Percentiles rank a stretch among this genome's conserved stretches.
phyloP scores from a whole-genome alignment of 1,139 yeast genomes.

The Candida sp. region DNA sequence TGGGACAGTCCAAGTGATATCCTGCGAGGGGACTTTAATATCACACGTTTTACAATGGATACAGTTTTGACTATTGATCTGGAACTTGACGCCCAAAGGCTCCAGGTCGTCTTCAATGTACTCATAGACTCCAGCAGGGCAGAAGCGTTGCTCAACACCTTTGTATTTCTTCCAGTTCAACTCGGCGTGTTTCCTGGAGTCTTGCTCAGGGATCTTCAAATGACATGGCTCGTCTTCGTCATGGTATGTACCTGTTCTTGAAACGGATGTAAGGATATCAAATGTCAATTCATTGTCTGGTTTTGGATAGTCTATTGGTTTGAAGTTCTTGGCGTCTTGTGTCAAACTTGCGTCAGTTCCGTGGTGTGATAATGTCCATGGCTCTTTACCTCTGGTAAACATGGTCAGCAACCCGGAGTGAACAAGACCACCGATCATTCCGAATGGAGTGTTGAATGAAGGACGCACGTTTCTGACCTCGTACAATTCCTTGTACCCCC shows the following conservation, averaged over 20 bases:
- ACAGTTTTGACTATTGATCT: slow-evolving; percentile 95
- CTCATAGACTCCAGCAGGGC: slow-evolving; percentile 99
- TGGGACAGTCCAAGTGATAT: slow-evolving; percentile 94
- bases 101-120: slow-evolving; percentile 72
- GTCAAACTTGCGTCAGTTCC: slow-evolving; percentile 78
- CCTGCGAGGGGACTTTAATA: slow-evolving; percentile 94
- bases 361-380: slow-evolving; percentile 84
- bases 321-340: slow-evolving; percentile 61
- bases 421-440: slow-evolving; percentile 77
- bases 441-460: slow-evolving; percentile 75
- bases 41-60: slow-evolving; percentile 99
- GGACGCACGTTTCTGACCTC: slow-evolving; percentile 92
- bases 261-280: slow-evolving; percentile 90
- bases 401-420: slow-evolving; percentile 89
- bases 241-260: slow-evolving; percentile 95
- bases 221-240: slow-evolving; percentile 95
- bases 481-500: slow-evolving; percentile 84
- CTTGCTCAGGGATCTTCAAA: slow-evolving; percentile 78
- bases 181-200: slow-evolving; percentile 67
- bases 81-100: slow-evolving; percentile 74
- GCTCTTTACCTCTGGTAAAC: slow-evolving; percentile 76
- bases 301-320: slow-evolving; percentile 87
- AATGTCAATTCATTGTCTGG: slow-evolving; percentile 93
- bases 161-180: slow-evolving; percentile 72
- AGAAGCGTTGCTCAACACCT: slow-evolving; percentile 90